Base-by-base conservation (phyloP, 768 basidiomycete genomes). In the Russula sp. region DNA sequence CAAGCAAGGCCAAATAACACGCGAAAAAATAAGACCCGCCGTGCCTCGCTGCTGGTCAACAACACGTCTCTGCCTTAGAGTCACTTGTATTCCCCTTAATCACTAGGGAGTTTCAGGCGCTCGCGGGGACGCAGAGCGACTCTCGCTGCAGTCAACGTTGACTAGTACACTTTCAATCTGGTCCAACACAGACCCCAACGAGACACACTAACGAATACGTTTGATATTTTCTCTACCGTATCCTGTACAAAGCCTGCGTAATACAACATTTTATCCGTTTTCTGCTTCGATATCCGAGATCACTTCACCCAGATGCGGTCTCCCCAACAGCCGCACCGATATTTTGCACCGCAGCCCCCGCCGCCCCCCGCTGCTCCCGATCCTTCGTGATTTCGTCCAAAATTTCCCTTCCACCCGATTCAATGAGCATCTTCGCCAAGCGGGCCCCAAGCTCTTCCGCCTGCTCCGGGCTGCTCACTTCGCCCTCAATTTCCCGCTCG, bases 371-470 rank as follows among this genome's bases (percentile, higher is more conserved):
- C 39, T 74, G 75, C 53, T 77, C 80, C 65, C 88, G 79, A 70
- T 91, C 87, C 57, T 71, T 72, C n/a, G 82, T 88, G 68, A 99
- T 90, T 59, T 91, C 90, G 44, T 91, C 86, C 72, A 99, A 71
- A 67, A 99, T 90, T 63, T 79, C 80, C 68, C 79, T 82, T 20
- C 90, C 96, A 0, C 96, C 96, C 1, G 74, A 77, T 9, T 81
- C 80, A 49, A 89, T 80, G 60, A 99, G 73, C 7, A 76, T 73
- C 66, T 73, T 75, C 4, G 91, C 97, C 39, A 96, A 75, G 51
- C 75, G 77, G 49, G 75, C 78, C 7, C 96, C 96, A 35, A 91
- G 70, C 45, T 71, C 76, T 72, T 92, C 89, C 0, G 86, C 90
- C 14, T 90, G 86, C 64, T 78, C 78, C 3, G 74, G 70, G 51